Evolutionary conservation across 1,139 yeast genomes (phyloP), one percentile per base, ranked within the genome.

Genomic region (Candida tropicalis): DNA sequence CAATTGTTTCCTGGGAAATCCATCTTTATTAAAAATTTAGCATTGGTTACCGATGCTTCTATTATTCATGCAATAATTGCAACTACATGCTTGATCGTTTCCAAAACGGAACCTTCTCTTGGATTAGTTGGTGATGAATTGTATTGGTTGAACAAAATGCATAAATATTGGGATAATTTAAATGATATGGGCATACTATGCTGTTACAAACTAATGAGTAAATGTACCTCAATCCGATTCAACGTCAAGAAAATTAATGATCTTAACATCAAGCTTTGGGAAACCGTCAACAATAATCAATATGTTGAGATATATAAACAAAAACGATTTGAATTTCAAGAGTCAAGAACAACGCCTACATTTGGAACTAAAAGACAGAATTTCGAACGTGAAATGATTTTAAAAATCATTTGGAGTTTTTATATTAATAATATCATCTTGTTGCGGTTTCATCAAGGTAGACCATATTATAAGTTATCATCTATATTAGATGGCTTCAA

Each of bases 51-150:
- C 10, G 75, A 75, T 36, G 64, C 68, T 1, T 65, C 81, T 0
- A 55, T 77, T 8, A 50, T 77, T 17, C 79, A 74, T 50, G 70
- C 78, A 3, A 69, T 81, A 56, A 70, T 77, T 48, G 65, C 79
- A 4, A 65, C 65, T 10, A 64, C 73, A 15, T 65, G 79, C 40
- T 51, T 59, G 20, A 48, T 53, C 38, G 58, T 53, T 29, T 47
- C 66, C 18, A 55, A 63, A 11, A 29, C 38, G 24, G 49, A 46
- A n/a, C 41, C 44, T 3, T 23, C 25, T 4, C 29, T 43, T 20
- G 39, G 37, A 13, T 49, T 56, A 28, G 49, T 63, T 34, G 54
- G 58, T 23, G 68, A 55, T 38, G 66, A 75, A 35, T 55, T 59
- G 5, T 64, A 62, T 47, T 78, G 82, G 82, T 54, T 69, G 23